A percentile compares a stretch with the other conserved stretches of the same genome.
Conservation (phyloP, 805 yeast genomes). For the Debaryomyces prosopidis region DNA sequence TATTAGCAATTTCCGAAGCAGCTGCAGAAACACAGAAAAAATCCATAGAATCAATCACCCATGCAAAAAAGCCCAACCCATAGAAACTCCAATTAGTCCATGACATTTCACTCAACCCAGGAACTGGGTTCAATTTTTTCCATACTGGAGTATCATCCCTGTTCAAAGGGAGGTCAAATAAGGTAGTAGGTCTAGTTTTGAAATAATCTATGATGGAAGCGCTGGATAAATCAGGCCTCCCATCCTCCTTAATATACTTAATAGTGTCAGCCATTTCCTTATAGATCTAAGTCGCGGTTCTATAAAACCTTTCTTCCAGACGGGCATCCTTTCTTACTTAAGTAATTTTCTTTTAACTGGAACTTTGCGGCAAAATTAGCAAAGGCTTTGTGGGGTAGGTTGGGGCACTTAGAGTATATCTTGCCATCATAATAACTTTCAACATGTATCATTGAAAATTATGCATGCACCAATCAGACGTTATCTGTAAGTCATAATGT, state of each 20-base stretch:
- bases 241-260: neutral
- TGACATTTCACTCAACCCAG: conserved; percentile 33
- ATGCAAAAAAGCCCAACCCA: conserved; percentile 51
- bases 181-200: conserved; percentile 15
- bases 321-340: too few species aligned
- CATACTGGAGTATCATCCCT: conserved; percentile 29
- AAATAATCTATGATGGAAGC: conserved; percentile 10
- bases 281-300: neutral
- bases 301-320: neutral
- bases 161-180: conserved; percentile 24
- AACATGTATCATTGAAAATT: too few species aligned
- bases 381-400: too few species aligned
- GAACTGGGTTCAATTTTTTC: conserved; percentile 41
- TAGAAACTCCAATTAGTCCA: conserved; percentile 59
- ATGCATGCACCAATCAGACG: too few species aligned
- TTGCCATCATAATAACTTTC: too few species aligned
- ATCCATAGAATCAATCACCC: conserved; percentile 70
- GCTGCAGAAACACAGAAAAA: conserved; percentile 60
- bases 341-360: too few species aligned
- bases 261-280: neutral
- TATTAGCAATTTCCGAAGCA: conserved; percentile 46
- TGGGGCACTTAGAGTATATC: too few species aligned
- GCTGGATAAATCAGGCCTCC: conserved; percentile 14
- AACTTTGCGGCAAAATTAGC: too few species aligned
- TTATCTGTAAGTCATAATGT: too few species aligned